Base-by-base conservation (phyloP, 768 basidiomycete genomes). In the Lactifluus echinatus region DNA sequence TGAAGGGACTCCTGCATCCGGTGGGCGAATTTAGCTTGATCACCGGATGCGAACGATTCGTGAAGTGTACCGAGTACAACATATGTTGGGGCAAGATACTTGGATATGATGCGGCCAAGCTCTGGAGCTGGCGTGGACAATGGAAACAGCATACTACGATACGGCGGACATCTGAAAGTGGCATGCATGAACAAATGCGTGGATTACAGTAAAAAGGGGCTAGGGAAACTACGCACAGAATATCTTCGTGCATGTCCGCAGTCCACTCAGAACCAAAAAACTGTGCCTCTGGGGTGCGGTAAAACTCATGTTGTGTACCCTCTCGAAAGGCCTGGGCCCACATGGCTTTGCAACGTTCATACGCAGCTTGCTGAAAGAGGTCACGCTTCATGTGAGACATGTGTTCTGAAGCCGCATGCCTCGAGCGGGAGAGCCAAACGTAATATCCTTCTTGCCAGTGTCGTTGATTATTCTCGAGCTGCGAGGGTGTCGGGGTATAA, bases 371-470 rank as follows among this genome's bases (percentile, higher is more conserved):
- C 46, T 68, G 66, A 54, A 74, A 75, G 42, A 89, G 71, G 57
- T 78, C 79, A 55, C 73, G 66, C 63, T 74, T 75, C 86, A 89
- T 88, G 48, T 75, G 73, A 17, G 78, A 70, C 49, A 83, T 68
- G 64, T 80, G 82, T 66, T 84, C 79, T 61, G 76, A 73, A 8
- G 77, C 74, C 11, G 77, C 79, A 66, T 73, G 74, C 47, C 75
- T 73, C 48, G 75, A 81, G 53, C 73, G 74, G 15, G 79, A 78
- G 50, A 79, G 76, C 85, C 86, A 89, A 40, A 90, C 64, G 65
- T 90, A 90, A 77, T 79, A 85, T 4, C 87, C 87, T 64, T 83
- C 80, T 55, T 86, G 76, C 87, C 87, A 90, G 64, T 79, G 76
- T 60, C 78, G 81, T 40, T 72, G 73, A 21, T 78, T 72, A 37